Percentiles rank a stretch among this genome's conserved stretches.
Evolutionary conservation across 768 basidiomycete species (phyloP).

Genomic region (Nevesoporus exiguus): DNA sequence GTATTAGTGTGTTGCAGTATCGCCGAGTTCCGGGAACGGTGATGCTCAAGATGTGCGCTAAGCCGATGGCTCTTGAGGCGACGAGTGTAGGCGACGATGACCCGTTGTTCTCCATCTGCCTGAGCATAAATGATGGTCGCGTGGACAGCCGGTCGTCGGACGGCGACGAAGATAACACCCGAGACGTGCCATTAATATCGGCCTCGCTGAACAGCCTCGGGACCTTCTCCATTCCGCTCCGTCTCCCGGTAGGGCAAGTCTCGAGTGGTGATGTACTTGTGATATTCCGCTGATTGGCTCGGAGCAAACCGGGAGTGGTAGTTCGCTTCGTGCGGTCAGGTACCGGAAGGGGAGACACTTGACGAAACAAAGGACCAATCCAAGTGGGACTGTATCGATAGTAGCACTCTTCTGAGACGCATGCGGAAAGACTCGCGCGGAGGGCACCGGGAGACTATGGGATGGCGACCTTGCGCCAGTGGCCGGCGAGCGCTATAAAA

Average conservation of each 20-base stretch:
- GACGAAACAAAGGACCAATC: neutral
- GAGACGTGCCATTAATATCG: neutral
- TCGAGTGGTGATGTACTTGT: neutral
- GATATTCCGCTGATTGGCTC: conserved; percentile 6
- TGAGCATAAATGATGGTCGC: neutral
- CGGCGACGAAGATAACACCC: neutral
- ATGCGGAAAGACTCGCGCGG: conserved; percentile 22
- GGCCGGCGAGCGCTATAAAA: conserved; percentile 29
- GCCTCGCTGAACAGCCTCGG: neutral
- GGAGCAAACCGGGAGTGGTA: conserved; percentile 18
- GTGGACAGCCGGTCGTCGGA: neutral
- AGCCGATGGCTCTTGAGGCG: neutral
- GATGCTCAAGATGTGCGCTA: neutral
- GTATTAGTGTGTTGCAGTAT: neutral
- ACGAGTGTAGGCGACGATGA: neutral
- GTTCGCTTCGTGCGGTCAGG: neutral
- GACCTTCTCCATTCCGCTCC: conserved; percentile 1
- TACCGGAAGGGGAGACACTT: neutral
- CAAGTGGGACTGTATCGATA: neutral
- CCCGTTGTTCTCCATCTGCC: neutral
- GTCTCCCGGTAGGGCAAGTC: neutral
- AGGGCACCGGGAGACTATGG: conserved; percentile 31
- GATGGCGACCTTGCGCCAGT: conserved; percentile 26
- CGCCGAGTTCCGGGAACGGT: neutral
- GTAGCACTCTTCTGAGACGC: neutral